Evolutionary conservation across 2,329 filamentous ascomycete species (phyloP), one percentile per base, ranked within the genome.

Genomic region (Sclerotinia minor): DNA sequence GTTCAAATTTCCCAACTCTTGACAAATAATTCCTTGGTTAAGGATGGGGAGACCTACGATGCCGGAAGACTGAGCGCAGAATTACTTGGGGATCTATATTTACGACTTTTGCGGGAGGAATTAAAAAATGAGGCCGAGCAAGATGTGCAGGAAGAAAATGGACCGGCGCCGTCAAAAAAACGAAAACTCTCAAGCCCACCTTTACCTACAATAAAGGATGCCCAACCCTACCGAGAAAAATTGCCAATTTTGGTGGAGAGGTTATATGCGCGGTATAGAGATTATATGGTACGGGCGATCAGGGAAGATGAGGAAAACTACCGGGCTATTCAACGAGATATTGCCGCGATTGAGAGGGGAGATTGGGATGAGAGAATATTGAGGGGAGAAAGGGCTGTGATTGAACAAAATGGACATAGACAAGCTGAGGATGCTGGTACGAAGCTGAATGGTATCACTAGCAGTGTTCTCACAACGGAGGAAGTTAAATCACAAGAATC

Each of bases 31-130:
- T 82, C 85, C 24, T 83, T 92, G 70, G 83, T 98, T 77, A 88
- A 86, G 74, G 84, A 88, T 75, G 88, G 89, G 79, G 83, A 83
- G 55, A 84, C 84, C 45, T 97, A 90, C 80, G 90, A 97, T 82
- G 83, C 86, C 72, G 81, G 83, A 74, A 87, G 94, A 70, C 81
- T 98, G 77, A 90, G 83, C 59, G 87, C 93, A 9, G 91, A 94
- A 78, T 87, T 92, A 54, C 82, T 98, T 72, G 88, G 91, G 78
- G 86, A 90, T 75, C 84, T 95, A 64, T 97, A 96, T 78, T 81
- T 93, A 72, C 84, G 87, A 68, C 81, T 96, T 68, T 79, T 97
- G 77, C 86, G 87, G 72, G 90, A 96, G 72, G 92, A 95, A 78
- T 79, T 89, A 71, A 85, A 80, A 57, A 44, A 50, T 35, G 66